Evolutionary conservation across 2,329 filamentous ascomycete species (phyloP), one percentile per base, ranked within the genome.

Genomic region (Colletotrichum orchidophilum): DNA sequence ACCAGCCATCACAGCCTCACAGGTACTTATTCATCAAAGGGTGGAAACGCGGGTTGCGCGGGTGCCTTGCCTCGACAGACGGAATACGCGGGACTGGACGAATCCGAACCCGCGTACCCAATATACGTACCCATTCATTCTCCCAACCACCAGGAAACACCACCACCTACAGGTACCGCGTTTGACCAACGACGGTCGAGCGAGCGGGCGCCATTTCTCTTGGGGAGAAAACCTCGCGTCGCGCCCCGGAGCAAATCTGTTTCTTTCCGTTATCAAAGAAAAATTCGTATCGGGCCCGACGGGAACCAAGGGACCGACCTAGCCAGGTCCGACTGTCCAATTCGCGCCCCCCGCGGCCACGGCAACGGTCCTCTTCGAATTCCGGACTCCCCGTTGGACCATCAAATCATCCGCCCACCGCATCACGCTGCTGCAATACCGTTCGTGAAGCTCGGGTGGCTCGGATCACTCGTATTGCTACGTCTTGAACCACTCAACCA

Each of bases 101-200:
- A 68, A 71, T 53, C 39, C 58, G 53, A 49, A 63, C 57, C 68
- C 64, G 69, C 69, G 64, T 60, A 69, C 42, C 59, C 57, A 49
- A 63, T 57, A 29, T 31, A 15, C 39, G 54, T 53, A 24, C 50
- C 18, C 13, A 13, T 21, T 21, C 21, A 27, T 13, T 27, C 57
- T 60, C 58, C 65, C 69, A 71, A 71, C 64, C 69, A 63, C 69
- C 69, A 62, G 58, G 63, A 52, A 60, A 62, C 42, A 18, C 27
- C 39, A 69, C 27, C 12, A 31, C 58, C 21, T n/a, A n/a, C n/a
- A n/a, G n/a, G n/a, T n/a, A n/a, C 46, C 57, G 33, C 52, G 50
- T 61, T 52, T 58, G 57, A 39, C 68, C 60, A 31, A 35, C 42
- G 52, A 53, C 68, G 29, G 21, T 52, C 21, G 13, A 49, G 59